Conservation (phyloP, 1,284 basidiomycete species). For the Garcileccinum viscosum region DNA sequence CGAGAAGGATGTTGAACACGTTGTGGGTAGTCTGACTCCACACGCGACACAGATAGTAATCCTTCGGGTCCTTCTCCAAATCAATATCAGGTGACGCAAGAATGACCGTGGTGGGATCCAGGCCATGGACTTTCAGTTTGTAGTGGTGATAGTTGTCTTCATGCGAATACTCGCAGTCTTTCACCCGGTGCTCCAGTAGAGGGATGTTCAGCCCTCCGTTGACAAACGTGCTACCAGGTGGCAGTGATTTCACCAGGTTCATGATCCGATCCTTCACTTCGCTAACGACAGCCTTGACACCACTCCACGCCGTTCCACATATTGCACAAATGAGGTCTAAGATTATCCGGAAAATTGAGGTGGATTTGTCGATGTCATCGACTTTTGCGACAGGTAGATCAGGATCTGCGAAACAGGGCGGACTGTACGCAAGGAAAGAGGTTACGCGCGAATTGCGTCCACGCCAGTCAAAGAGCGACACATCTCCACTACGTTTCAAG, state of each 20-base stretch:
- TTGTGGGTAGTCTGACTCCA: slow-evolving; percentile 22
- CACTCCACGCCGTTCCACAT: slow-evolving; percentile 11
- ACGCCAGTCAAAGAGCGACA: slow-evolving; percentile 37
- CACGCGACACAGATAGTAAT: slow-evolving; percentile 28
- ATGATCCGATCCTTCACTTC: slow-evolving; percentile 8
- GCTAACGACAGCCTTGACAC: slow-evolving; percentile 6
- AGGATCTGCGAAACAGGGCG: slow-evolving; percentile 23
- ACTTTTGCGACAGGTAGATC: slow-evolving; percentile 9
- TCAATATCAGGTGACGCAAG: slow-evolving; percentile 1
- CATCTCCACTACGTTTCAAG: slow-evolving; percentile 34
- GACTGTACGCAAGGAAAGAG: slow-evolving; percentile 26
- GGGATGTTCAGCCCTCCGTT: slow-evolving; percentile 32
- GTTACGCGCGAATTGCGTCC: slow-evolving; percentile 35
- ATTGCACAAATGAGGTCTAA: slow-evolving; percentile 18
- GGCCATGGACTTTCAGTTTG: slow-evolving; percentile 15
- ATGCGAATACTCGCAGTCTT: slow-evolving; percentile 5
- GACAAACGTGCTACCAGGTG: slow-evolving; percentile 26
- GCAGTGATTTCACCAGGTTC: slow-evolving; percentile 11
- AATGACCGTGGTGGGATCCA: slow-evolving; percentile 18
- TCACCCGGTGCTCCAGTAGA: slow-evolving; percentile 31
- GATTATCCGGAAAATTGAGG: slow-evolving; percentile 22
- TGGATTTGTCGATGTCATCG: neutral
- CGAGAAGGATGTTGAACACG: slow-evolving; percentile 27
- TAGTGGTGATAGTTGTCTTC: slow-evolving; percentile 12
- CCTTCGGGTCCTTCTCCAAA: slow-evolving; percentile 11